A percentile compares a stretch with the other conserved stretches of the same genome.
These are phyloP conservation scores for Aspergillus indologenus DNA, from an alignment of 495 filamentous ascomycete species.

Conservation along the genomic window DNA sequence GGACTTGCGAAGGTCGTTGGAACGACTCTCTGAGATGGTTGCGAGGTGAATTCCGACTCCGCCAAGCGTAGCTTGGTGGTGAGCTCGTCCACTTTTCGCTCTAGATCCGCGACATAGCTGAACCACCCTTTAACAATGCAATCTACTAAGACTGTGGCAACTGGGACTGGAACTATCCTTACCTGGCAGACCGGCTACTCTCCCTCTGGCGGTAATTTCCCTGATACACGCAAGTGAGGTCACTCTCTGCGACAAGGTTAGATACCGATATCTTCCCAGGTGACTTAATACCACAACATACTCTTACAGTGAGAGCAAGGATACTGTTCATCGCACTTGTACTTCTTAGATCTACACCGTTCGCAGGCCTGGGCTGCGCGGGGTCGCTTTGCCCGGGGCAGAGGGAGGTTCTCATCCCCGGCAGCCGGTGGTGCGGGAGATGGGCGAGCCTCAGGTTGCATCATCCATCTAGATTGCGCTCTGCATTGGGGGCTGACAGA, in stretches of 20 bases:
- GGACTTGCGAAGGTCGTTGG: not conserved
- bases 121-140: not conserved
- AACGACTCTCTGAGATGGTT: conserved; percentile 12
- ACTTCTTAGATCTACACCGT: conserved; percentile 42
- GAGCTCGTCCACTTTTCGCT: conserved; percentile 39
- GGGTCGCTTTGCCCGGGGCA: conserved; percentile 35
- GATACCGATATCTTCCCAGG: not conserved
- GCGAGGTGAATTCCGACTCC: conserved; percentile 21
- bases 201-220: conserved; percentile 38
- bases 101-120: conserved; percentile 38
- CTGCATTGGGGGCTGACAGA: not conserved
- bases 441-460: conserved; percentile 15
- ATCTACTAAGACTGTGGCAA: too few relatives aligned
- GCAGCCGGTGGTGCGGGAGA: conserved; percentile 11
- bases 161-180: not conserved
- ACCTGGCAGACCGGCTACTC: conserved; percentile 36
- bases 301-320: conserved; percentile 42
- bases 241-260: conserved; percentile 25
- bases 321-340: conserved; percentile 44
- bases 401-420: conserved; percentile 20
- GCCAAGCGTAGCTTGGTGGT: conserved; percentile 25
- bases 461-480: conserved; percentile 17
- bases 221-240: conserved; percentile 34
- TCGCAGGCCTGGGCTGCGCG: conserved; percentile 43
- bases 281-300: conserved; percentile 13